Conservation (phyloP, 2,329 filamentous ascomycete genomes). For the Cladosporium sp. region DNA sequence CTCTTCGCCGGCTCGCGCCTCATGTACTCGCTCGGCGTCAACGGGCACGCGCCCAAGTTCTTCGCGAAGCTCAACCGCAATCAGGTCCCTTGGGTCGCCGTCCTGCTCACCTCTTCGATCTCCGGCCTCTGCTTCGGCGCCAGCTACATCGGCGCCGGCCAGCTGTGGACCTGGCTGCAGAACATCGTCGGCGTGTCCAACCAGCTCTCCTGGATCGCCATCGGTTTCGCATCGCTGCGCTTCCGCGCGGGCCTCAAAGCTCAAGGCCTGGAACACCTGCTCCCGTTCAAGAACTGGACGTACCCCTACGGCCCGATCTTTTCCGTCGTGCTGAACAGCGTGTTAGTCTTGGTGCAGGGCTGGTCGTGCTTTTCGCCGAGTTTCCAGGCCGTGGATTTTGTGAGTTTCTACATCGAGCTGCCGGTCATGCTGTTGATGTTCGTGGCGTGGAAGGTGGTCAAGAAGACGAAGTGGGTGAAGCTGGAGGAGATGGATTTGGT, state of each 20-base stretch:
- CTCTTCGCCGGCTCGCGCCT: constrained; percentile 60
- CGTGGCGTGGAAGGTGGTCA: constrained; percentile 56
- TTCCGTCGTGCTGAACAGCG: constrained; percentile 58
- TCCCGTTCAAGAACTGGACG: constrained; percentile 68
- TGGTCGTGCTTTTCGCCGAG: constrained; percentile 63
- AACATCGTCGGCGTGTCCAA: constrained; percentile 70
- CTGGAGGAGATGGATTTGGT: constrained; percentile 53
- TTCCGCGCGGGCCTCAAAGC: constrained; percentile 60
- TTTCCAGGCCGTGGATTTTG: constrained; percentile 62
- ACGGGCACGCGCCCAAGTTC: constrained; percentile 58
- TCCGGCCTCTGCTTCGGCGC: constrained; percentile 61
- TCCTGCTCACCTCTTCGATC: constrained; percentile 46
- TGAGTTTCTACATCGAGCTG: constrained; percentile 63
- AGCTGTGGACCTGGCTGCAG: constrained; percentile 68
- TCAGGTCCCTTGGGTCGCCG: constrained; percentile 57
- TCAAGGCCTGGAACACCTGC: constrained; percentile 59
- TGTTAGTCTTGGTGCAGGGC: constrained; percentile 65
- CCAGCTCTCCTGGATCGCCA: constrained; percentile 67
- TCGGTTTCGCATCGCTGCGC: constrained; percentile 65
- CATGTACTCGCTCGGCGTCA: constrained; percentile 59
- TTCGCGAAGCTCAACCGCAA: constrained; percentile 52
- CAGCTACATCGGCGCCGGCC: constrained; percentile 65
- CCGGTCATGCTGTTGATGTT: constrained; percentile 61
- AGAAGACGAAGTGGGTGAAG: constrained; percentile 51
- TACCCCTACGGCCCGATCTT: constrained; percentile 64